These are phyloP conservation scores for Aureobasidium sp. DNA, from an alignment of 2,329 filamentous ascomycete genomes.

Conservation along the genomic window DNA sequence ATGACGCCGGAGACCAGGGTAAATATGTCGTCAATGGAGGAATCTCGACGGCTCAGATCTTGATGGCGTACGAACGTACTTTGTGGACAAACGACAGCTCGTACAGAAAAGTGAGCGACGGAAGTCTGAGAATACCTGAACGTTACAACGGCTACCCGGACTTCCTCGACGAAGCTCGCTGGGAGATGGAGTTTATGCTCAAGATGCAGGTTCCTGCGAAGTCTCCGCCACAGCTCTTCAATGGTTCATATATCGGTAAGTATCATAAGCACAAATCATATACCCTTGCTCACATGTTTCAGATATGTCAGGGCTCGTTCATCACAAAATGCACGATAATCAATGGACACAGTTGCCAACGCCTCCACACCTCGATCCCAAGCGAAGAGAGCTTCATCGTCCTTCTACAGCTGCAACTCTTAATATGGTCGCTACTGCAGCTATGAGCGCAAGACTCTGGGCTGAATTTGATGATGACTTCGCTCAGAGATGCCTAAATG, in stretches of 20 bases:
- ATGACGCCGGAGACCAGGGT: slow-evolving; percentile 13
- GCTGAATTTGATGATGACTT: slow-evolving; percentile 3
- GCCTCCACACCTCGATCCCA: slow-evolving; percentile 3
- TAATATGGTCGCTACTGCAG: slow-evolving; percentile 12
- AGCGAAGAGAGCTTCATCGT: slow-evolving; percentile 13
- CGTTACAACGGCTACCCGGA: slow-evolving; percentile 9
- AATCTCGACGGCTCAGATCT: slow-evolving; percentile 12
- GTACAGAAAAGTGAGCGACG: not conserved
- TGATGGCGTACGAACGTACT: slow-evolving; percentile 12
- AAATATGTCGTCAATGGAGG: slow-evolving; percentile 14
- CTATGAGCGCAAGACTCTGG: slow-evolving; percentile 12
- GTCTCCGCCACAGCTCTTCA: slow-evolving; percentile 10
- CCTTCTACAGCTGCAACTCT: slow-evolving; percentile 13
- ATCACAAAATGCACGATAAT: slow-evolving; percentile 14
- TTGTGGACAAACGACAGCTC: not conserved
- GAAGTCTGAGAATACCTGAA: slow-evolving; percentile 12
- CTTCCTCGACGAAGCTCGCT: slow-evolving; percentile 13
- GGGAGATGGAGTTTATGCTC: slow-evolving; percentile 12
- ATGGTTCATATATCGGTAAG: slow-evolving; percentile 9
- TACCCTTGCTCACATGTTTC: not conserved
- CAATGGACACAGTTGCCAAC: slow-evolving; percentile 13
- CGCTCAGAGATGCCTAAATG: slow-evolving; percentile 1
- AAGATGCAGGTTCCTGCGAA: slow-evolving; percentile 12
- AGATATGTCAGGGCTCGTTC: slow-evolving; percentile 11
- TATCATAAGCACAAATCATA: not conserved